These are phyloP conservation scores for Fusarium xylarioides DNA, from an alignment of 2,329 filamentous ascomycete species.

Conservation along the genomic window DNA sequence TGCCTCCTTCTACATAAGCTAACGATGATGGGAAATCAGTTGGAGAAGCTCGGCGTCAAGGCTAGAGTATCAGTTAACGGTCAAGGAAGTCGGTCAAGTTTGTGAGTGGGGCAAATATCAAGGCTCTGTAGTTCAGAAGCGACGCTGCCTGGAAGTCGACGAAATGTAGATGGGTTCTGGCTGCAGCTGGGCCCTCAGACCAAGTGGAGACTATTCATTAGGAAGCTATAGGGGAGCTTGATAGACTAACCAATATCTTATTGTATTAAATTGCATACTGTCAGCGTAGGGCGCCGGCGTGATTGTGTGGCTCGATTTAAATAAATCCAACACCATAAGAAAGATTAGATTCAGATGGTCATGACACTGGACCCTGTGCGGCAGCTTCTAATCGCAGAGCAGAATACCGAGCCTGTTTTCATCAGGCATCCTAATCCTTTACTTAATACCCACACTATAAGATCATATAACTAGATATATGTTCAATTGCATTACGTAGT, in stretches of 20 bases:
- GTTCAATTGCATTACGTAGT: not conserved
- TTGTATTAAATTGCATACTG: not conserved
- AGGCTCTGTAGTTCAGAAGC: too few species aligned
- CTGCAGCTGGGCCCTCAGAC: too few species aligned
- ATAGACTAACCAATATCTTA: not conserved
- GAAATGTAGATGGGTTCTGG: too few species aligned
- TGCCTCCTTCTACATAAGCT: not conserved
- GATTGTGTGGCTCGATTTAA: not conserved
- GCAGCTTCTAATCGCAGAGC: rapidly evolving
- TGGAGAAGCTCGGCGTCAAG: not conserved
- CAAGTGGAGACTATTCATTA: not conserved
- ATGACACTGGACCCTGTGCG: not conserved
- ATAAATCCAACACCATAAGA: too few species aligned
- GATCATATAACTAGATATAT: too few species aligned
- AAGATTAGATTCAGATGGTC: not conserved
- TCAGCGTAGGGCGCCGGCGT: not conserved
- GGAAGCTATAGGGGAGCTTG: not conserved
- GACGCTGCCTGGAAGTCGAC: too few species aligned
- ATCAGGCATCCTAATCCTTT: not conserved
- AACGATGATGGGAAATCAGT: not conserved
- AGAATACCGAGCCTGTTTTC: not conserved
- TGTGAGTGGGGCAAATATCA: not conserved
- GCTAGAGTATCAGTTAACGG: not conserved
- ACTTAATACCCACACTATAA: too few species aligned
- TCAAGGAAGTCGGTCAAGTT: not conserved